phyloP scores from a whole-genome alignment of 2,329 filamentous ascomycete genomes.

The Ophiostoma triangulosporum region DNA sequence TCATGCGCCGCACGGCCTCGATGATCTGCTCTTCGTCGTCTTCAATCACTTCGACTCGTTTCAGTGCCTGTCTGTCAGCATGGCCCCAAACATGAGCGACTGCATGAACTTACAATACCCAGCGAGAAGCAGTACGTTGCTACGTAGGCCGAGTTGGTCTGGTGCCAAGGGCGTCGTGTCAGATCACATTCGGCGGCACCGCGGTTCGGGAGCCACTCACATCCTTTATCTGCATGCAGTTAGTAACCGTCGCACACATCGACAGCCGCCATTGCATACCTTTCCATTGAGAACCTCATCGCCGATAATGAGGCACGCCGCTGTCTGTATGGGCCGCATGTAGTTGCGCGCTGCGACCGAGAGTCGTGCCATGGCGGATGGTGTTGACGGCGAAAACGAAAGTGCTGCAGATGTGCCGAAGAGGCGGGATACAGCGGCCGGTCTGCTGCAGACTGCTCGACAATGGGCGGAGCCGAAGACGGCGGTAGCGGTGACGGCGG shows the following conservation, averaged over 20 bases:
- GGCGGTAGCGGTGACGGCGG: not conserved
- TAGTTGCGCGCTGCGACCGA: conserved; percentile 9
- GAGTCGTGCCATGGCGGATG: conserved; percentile 9
- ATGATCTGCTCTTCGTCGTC: conserved; percentile 86
- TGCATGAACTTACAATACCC: conserved; percentile 42
- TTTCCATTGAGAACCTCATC: conserved; percentile 94
- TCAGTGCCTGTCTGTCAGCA: conserved; percentile 30
- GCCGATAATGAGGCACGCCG: conserved; percentile 89
- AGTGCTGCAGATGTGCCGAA: not conserved
- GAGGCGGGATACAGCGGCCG: not conserved
- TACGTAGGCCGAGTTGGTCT: conserved; percentile 52
- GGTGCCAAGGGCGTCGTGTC: not conserved
- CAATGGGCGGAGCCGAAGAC: not conserved
- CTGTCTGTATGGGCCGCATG: conserved; percentile 59
- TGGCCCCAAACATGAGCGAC: too few relatives aligned
- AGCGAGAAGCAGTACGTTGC: conserved; percentile 51
- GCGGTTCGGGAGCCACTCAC: conserved; percentile 5
- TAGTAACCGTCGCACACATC: too few relatives aligned
- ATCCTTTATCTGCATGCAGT: conserved; percentile 11
- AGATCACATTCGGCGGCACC: not conserved
- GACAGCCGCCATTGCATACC: conserved; percentile 34
- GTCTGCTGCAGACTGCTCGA: not conserved
- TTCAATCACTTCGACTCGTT: conserved; percentile 81
- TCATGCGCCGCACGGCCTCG: conserved; percentile 80
- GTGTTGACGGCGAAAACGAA: not conserved